phyloP scores from a whole-genome alignment of 2,329 filamentous ascomycete genomes.

The Fusarium sp. region DNA sequence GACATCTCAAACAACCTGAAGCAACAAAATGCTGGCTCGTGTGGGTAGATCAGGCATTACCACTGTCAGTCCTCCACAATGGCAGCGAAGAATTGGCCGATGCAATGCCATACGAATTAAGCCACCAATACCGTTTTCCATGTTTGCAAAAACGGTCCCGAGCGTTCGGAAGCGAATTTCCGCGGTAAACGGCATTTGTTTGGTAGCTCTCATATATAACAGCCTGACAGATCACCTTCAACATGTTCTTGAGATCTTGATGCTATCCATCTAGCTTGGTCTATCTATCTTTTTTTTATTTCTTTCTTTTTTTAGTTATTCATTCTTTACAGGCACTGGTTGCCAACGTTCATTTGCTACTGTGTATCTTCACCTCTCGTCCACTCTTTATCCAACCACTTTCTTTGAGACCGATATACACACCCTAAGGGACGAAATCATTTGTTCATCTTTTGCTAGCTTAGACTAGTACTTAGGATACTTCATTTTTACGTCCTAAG shows the following conservation, averaged over 20 bases:
- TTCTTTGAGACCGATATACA: constrained; percentile 12
- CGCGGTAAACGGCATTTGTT: not conserved
- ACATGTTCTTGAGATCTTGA: not conserved
- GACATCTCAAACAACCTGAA: constrained; percentile 19
- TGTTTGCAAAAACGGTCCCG: constrained; percentile 22
- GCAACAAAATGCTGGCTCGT: not conserved
- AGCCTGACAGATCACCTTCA: not conserved
- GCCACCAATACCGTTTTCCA: constrained; percentile 21
- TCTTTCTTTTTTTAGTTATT: not conserved
- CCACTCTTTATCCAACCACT: constrained; percentile 3
- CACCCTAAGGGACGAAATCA: not conserved
- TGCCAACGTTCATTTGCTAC: constrained; percentile 29
- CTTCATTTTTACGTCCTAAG: not conserved
- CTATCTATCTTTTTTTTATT: constrained; percentile 17
- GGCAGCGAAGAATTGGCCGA: constrained; percentile 23
- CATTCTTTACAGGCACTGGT: constrained; percentile 37
- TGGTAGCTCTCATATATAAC: constrained; percentile 17
- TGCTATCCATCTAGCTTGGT: constrained; percentile 21
- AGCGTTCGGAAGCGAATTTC: constrained; percentile 24
- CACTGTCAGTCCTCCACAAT: constrained; percentile 2
- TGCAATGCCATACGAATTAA: constrained; percentile 7
- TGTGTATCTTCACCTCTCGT: not conserved
- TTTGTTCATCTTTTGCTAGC: too few species aligned
- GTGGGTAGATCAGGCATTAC: not conserved
- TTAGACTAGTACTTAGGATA: too few species aligned